Evolutionary conservation across 108 stramenopile genomes (phyloP), one percentile per base, ranked within the genome.

Genomic region (Aurantiochytrium sp.): DNA sequence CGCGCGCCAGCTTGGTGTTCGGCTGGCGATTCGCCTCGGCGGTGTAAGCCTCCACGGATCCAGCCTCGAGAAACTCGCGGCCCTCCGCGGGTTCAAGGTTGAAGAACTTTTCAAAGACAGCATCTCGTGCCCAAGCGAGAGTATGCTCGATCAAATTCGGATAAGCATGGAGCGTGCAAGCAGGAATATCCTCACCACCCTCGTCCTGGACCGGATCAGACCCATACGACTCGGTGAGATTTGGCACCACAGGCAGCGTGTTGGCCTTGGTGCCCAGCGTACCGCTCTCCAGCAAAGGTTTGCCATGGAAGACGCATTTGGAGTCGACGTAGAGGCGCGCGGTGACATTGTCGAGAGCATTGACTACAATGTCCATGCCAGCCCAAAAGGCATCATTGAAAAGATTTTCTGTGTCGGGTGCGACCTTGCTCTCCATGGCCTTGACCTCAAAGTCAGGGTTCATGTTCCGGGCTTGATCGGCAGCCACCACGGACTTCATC

Each of bases 161-260:
- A 89, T 93, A 93, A 58, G 91, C 58, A 88, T 95, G 93, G 35
- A 95, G 64, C 42, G 95, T 95, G 91, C 95, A 95, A 53, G 94
- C 90, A 5, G 95, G 93, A 51, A 95, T 90, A 25, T 90, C 92
- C 25, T 60, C 88, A 58, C 90, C 93, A 44, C 92, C 93, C 10
- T 71, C 92, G 71, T 90, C 90, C 49, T 89, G 53, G 21, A 47
- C 88, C 5, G 25, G 16, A 16, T 83, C 76, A 55, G 76, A 83
- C 51, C 89, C 64, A 89, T 94, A 94, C 29, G 72, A 88, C 87
- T 93, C 93, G 5, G 91, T 92, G 25, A 60, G 57, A 23, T 53
- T 47, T 10, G 94, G 94, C n/a, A 94, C 73, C 23, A 92, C 87
- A 16, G 89, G 44, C 90, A 93, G 91, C 18, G 93, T 93, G 60